Percentiles rank a stretch among this genome's conserved stretches.
Evolutionary conservation across 2,329 filamentous ascomycete genomes (phyloP).

Genomic region (Rutstroemia sp.): DNA sequence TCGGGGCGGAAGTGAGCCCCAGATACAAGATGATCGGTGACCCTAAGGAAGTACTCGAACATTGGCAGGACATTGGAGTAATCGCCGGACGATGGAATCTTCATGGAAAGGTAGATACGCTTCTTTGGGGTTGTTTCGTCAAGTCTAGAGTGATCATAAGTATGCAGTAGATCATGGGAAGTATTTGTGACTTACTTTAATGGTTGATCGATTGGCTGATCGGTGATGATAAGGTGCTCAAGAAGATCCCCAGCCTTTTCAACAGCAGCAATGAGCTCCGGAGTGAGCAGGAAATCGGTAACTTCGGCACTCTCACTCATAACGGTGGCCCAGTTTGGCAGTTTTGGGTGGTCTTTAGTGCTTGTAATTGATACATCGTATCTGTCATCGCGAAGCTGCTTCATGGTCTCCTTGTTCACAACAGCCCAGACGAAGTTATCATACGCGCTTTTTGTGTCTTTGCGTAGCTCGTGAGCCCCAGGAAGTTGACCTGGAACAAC

Average conservation of each 20-base stretch:
- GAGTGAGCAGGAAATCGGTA: constrained; percentile 76
- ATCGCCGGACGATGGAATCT: constrained; percentile 57
- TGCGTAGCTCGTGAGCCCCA: constrained; percentile 48
- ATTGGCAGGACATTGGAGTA: constrained; percentile 64
- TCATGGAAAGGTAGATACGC: constrained; percentile 70
- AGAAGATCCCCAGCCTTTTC: constrained; percentile 71
- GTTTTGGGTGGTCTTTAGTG: constrained; percentile 86
- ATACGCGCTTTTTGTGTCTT: constrained; percentile 58
- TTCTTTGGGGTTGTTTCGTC: constrained; percentile 81
- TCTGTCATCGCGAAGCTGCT: constrained; percentile 78
- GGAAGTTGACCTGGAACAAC: constrained; percentile 59
- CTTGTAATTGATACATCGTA: constrained; percentile 91
- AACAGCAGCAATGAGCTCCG: constrained; percentile 77
- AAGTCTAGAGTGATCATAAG: constrained; percentile 44
- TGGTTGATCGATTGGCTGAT: constrained; percentile 85
- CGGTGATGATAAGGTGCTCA: constrained; percentile 81
- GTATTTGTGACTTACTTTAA: constrained; percentile 54
- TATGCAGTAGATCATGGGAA: background rate
- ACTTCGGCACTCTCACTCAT: constrained; percentile 98
- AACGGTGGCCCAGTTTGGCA: constrained; percentile 82
- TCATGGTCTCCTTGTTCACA: constrained; percentile 94
- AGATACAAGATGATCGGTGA: constrained; percentile 75
- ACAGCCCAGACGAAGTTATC: constrained; percentile 93
- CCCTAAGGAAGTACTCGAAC: constrained; percentile 72
- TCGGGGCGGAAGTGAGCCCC: constrained; percentile 82